A percentile compares a stretch with the other conserved stretches of the same genome.
These are phyloP conservation scores for Candida ponderosae DNA, from an alignment of 805 yeast species.

Conservation along the genomic window DNA sequence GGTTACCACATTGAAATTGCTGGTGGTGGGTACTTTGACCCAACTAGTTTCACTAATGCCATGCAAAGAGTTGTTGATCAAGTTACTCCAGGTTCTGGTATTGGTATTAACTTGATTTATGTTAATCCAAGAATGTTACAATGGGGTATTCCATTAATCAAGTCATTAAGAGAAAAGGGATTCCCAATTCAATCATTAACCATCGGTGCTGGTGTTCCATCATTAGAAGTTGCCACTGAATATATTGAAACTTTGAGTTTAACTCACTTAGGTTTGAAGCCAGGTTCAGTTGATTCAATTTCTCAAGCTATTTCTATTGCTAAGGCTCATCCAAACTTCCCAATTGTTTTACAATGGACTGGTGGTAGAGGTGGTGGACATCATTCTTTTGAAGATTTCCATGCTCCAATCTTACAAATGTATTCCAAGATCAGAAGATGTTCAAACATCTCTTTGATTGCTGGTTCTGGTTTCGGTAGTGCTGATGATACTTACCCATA, in stretches of 20 bases:
- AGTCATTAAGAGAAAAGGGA: constrained; percentile 80
- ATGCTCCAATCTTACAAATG: constrained; percentile 93
- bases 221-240: constrained; percentile 93
- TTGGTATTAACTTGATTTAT: constrained; percentile 87
- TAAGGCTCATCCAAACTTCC: constrained; percentile 92
- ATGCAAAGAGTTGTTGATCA: constrained; percentile 62
- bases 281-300: constrained; percentile 94
- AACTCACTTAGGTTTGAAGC: constrained; percentile 92
- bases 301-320: constrained; percentile 84
- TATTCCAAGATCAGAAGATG: constrained; percentile 90
- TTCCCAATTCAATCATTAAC: constrained; percentile 94
- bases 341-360: constrained; percentile 97
- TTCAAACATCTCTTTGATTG: constrained; percentile 80
- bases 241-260: constrained; percentile 88
- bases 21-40: constrained; percentile 95
- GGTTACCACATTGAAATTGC: constrained; percentile 98
- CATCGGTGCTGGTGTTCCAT: constrained; percentile 99
- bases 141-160: constrained; percentile 97
- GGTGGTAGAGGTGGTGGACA: constrained; percentile 99
- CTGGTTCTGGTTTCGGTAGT: constrained; percentile 98
- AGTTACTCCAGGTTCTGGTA: constrained; percentile 80
- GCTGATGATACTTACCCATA: constrained; percentile 96
- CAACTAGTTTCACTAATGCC: constrained; percentile 65
- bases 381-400: constrained; percentile 98
- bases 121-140: constrained; percentile 97